Evolutionary conservation across 2,329 filamentous ascomycete species (phyloP).

Genomic region (Ophiostoma ulmi): DNA sequence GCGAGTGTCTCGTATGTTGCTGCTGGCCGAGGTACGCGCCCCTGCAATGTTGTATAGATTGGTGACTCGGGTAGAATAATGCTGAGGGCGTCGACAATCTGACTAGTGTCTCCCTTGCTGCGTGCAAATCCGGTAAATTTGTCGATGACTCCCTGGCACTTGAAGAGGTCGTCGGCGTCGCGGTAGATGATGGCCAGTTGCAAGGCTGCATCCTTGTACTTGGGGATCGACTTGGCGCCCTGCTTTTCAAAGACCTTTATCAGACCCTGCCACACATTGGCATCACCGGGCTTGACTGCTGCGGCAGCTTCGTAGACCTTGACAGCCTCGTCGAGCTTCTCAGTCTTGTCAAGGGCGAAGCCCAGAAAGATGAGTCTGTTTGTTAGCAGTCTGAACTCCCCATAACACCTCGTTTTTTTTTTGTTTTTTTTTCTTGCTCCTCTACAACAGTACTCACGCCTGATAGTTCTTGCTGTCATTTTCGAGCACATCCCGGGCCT

Average conservation of each 20-base stretch:
- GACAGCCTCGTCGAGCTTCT: constrained; percentile 67
- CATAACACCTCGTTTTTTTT: background rate
- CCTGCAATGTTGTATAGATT: constrained; percentile 77
- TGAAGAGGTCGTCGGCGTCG: constrained; percentile 59
- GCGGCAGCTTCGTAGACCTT: constrained; percentile 69
- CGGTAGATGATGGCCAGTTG: constrained; percentile 70
- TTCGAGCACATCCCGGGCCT: constrained; percentile 64
- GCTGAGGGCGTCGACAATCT: constrained; percentile 71
- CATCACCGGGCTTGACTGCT: constrained; percentile 64
- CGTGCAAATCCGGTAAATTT: constrained; percentile 73
- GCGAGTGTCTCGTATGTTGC: constrained; percentile 77
- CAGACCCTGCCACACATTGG: constrained; percentile 87
- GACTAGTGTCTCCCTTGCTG: constrained; percentile 62
- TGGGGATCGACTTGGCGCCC: constrained; percentile 59
- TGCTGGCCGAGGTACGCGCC: constrained; percentile 71
- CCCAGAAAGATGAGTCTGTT: constrained; percentile 70
- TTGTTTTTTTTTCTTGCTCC: background rate
- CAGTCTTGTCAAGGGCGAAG: constrained; percentile 74
- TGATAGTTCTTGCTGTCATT: constrained; percentile 77
- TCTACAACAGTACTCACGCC: constrained; percentile 44
- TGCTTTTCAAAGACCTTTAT: constrained; percentile 80
- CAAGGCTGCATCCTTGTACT: constrained; percentile 69
- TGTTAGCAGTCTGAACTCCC: background rate
- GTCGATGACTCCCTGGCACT: constrained; percentile 64
- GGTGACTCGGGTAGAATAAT: constrained; percentile 74